Conservation (phyloP, 73 alveolate species). For the Paramecium biaurelia region DNA sequence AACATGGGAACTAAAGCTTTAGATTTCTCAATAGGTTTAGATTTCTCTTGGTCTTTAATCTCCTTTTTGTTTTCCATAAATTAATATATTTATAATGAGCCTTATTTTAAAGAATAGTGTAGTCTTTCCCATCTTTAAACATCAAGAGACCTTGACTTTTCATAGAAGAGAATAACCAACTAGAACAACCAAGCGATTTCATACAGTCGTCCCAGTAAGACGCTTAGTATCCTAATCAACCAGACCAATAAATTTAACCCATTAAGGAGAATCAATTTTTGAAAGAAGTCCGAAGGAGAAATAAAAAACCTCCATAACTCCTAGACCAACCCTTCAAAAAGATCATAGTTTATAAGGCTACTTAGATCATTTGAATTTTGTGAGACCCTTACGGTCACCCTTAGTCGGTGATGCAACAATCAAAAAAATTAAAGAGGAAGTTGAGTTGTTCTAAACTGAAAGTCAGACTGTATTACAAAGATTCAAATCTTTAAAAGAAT, state of each 20-base stretch:
- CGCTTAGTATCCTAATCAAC: not conserved
- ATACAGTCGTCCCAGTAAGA: not conserved
- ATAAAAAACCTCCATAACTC: not conserved
- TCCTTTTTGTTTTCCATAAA: not conserved
- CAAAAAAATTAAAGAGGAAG: not conserved
- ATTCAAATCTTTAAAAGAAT: not conserved
- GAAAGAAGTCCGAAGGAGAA: not conserved
- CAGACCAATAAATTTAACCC: not conserved
- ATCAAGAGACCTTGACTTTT: not conserved
- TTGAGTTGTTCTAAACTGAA: not conserved
- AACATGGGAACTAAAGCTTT: not conserved
- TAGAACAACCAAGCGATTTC: not conserved
- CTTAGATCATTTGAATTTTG: constrained; percentile 5
- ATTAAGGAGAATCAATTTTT: not conserved
- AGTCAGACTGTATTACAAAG: not conserved
- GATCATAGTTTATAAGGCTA: not conserved
- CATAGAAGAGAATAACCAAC: not conserved
- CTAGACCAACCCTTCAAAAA: not conserved
- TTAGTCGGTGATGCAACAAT: not conserved
- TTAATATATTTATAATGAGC: not conserved
- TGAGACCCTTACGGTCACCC: not conserved
- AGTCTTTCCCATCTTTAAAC: not conserved
- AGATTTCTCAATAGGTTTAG: not conserved
- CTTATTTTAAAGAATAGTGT: not conserved
- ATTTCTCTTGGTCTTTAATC: not conserved